Evolutionary conservation across 2,329 filamentous ascomycete genomes (phyloP).

Genomic region (Hypoxylon rubiginosum): DNA sequence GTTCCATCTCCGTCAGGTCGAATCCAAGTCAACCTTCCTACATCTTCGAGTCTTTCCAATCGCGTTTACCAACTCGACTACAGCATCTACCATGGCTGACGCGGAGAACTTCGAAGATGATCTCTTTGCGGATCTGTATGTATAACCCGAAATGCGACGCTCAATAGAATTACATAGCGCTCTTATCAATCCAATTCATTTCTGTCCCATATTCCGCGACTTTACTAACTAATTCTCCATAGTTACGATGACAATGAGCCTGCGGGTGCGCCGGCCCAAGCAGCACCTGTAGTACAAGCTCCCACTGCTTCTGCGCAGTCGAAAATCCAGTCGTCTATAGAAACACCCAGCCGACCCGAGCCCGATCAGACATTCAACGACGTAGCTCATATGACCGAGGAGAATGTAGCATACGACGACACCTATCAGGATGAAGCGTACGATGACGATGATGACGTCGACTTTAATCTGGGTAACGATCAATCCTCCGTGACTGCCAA

Average conservation of each 20-base stretch:
- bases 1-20: slow-evolving; percentile 14
- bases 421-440: slow-evolving; percentile 61
- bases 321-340: slow-evolving; percentile 46
- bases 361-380: slow-evolving; percentile 50
- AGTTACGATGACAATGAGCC: slow-evolving; percentile 78
- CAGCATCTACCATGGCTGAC: slow-evolving; percentile 75
- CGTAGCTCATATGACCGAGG: slow-evolving; percentile 47
- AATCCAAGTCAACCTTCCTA: slow-evolving; percentile 32
- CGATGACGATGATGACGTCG: slow-evolving; percentile 70
- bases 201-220: slow-evolving; percentile 7
- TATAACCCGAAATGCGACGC: slow-evolving; percentile 41
- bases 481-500: slow-evolving; percentile 42
- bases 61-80: slow-evolving; percentile 13
- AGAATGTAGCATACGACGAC: slow-evolving; percentile 54
- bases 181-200: background rate
- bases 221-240: slow-evolving; percentile 18
- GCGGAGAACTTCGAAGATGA: slow-evolving; percentile 89
- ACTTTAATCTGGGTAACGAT: slow-evolving; percentile 68
- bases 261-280: slow-evolving; percentile 55
- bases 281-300: slow-evolving; percentile 44
- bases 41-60: slow-evolving; percentile 23
- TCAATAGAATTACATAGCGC: background rate
- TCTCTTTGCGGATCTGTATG: slow-evolving; percentile 95
- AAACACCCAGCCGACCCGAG: slow-evolving; percentile 53
- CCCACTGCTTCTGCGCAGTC: slow-evolving; percentile 44